A percentile compares a stretch with the other conserved stretches of the same genome.
These are phyloP conservation scores for Gelatoporia subvermispora DNA, from an alignment of 768 basidiomycete species.

Conservation along the genomic window DNA sequence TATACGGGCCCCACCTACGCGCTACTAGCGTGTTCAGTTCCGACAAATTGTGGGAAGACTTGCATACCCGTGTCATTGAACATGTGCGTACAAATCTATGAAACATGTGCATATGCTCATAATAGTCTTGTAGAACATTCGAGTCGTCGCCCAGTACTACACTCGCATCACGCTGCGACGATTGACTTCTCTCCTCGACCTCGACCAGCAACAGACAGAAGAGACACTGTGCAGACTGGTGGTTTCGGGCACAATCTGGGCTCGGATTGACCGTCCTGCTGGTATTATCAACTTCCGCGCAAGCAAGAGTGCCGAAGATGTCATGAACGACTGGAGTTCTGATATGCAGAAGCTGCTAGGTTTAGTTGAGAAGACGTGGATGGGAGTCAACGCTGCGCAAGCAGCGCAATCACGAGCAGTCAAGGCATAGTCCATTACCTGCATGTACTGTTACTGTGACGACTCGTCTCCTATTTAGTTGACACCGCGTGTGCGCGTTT, in stretches of 20 bases:
- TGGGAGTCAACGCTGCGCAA: slow-evolving; percentile 88
- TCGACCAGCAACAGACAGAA: slow-evolving; percentile 78
- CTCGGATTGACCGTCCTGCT: slow-evolving; percentile 86
- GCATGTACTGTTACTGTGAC: background rate
- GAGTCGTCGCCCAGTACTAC: slow-evolving; percentile 92
- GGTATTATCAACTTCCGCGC: slow-evolving; percentile 86
- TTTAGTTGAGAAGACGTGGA: slow-evolving; percentile 98
- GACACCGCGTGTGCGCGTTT: background rate
- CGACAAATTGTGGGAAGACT: slow-evolving; percentile 86
- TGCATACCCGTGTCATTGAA: slow-evolving; percentile 94
- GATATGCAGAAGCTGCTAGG: slow-evolving; percentile 92
- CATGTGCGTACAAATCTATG: slow-evolving; percentile 60
- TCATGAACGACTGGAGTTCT: slow-evolving; percentile 97
- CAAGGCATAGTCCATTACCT: slow-evolving; percentile 30
- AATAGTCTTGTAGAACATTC: slow-evolving; percentile 68
- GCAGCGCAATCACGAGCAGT: slow-evolving; percentile 67
- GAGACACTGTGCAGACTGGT: slow-evolving; percentile 86
- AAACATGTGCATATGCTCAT: too few species aligned
- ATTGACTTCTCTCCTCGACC: slow-evolving; percentile 82
- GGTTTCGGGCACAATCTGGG: slow-evolving; percentile 89
- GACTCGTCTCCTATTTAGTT: background rate
- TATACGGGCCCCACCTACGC: slow-evolving; percentile 82
- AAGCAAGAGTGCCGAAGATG: slow-evolving; percentile 81
- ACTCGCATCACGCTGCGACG: slow-evolving; percentile 84
- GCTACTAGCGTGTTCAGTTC: slow-evolving; percentile 76